Base-by-base conservation (phyloP, 768 basidiomycete genomes). In the Cyclocybe cylindracea region DNA sequence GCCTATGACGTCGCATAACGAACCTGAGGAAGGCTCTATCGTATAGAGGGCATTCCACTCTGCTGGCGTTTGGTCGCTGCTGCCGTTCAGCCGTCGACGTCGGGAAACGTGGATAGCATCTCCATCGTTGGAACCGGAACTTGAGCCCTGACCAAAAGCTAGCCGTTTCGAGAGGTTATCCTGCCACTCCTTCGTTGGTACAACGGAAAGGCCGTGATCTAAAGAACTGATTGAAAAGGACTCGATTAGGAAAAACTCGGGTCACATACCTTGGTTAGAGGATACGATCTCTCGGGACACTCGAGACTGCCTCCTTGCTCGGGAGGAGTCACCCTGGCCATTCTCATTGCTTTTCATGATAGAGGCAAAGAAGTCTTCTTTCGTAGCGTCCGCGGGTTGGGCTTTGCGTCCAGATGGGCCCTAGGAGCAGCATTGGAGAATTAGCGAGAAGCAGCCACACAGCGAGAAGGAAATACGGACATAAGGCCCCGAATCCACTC, bases 401-500 rank as follows among this genome's bases (percentile, higher is more conserved):
- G 73, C 78, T 18, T 76, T 72, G 38, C 87, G 75, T n/a, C 86
- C 86, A 38, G 82, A 80, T 31, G 86, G 84, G 44, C 87, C 87
- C 87, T 90, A 56, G 13, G 32, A 47, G 53, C 40, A 58, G 37
- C 44, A 53, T 45, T 14, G 33, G 51, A 41, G 38, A 50, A 40
- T 41, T 57, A 35, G 44, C 43, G 46, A 39, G 40, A 43, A 50
- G 48, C 51, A 51, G 32, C 53, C 43, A 29, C 31, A 31, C 36
- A 46, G 41, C 29, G 10, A 18, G 48, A 40, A 32, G 42, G 37
- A 18, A 37, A 7, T 29, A 66, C 85, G 47, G 48, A 89, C 91
- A 67, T 91, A 93, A 55, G 90, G 89, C 9, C 89, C 89, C 36
- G 79, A 75, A 59, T 92, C 87, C 37, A 94, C 91, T 62, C 89